Evolutionary conservation across 2,329 filamentous ascomycete genomes (phyloP).

Genomic region (Monilinia aucupariae): DNA sequence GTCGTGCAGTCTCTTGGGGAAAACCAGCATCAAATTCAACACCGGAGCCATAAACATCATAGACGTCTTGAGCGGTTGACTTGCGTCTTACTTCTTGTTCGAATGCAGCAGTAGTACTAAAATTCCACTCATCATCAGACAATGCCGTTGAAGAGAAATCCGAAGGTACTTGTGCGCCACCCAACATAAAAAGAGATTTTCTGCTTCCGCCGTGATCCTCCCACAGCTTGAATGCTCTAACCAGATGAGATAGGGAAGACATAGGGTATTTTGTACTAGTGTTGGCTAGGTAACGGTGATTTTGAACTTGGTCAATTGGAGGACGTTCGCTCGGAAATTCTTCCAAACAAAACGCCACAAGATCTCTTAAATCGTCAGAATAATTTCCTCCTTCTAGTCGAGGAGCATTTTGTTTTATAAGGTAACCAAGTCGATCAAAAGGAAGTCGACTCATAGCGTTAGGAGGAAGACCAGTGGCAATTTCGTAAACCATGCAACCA

Average conservation of each 20-base stretch:
- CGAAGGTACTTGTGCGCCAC: conserved; percentile 47
- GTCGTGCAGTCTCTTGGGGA: conserved; percentile 45
- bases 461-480: conserved; percentile 71
- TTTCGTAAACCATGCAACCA: conserved; percentile 74
- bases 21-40: conserved; percentile 44
- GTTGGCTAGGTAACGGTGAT: conserved; percentile 62
- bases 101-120: conserved; percentile 60
- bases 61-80: conserved; percentile 52
- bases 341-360: conserved; percentile 69
- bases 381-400: conserved; percentile 67
- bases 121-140: conserved; percentile 59
- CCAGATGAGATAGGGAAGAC: conserved; percentile 56
- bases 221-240: conserved; percentile 70
- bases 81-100: conserved; percentile 50
- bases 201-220: conserved; percentile 68
- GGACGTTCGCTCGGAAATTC: conserved; percentile 64
- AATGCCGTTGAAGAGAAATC: conserved; percentile 41
- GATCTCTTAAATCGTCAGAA: conserved; percentile 60
- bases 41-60: conserved; percentile 54
- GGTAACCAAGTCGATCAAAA: conserved; percentile 45
- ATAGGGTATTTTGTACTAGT: conserved; percentile 60
- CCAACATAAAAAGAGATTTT: conserved; percentile 56
- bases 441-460: conserved; percentile 53
- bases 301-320: conserved; percentile 62
- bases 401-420: conserved; percentile 58